A percentile compares a stretch with the other conserved stretches of the same genome.
Conservation (phyloP, 164 flowering plant species). For the Stephania yunnanensis region DNA sequence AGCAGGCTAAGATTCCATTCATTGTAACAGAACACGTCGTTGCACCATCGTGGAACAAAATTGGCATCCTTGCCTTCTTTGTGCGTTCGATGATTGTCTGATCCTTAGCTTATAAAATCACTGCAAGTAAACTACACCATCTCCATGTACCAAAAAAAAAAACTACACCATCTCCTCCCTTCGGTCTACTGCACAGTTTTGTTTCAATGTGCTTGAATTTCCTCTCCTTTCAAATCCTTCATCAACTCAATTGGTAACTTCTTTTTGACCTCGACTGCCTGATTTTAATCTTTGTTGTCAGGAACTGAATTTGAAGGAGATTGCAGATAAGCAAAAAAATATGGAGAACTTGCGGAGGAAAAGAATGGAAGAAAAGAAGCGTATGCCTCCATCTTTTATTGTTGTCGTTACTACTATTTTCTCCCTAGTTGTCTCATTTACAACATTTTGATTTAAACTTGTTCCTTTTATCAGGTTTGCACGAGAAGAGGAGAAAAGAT, state of each 20-base stretch:
- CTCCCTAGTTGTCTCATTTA: background rate
- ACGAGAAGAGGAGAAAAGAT: constrained; percentile 55
- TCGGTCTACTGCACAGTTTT: background rate
- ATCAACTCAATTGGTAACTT: no score
- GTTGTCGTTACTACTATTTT: background rate
- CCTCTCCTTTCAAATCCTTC: background rate
- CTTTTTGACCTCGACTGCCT: background rate
- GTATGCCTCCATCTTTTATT: constrained; percentile 23
- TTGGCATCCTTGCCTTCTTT: no score
- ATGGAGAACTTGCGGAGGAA: constrained; percentile 34
- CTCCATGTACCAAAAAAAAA: no score
- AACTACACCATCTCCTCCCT: background rate
- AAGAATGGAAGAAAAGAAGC: constrained; percentile 63
- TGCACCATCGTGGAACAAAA: no score
- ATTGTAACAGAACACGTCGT: no score
- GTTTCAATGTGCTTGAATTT: background rate
- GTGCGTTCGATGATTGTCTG: no score
- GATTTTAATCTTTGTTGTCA: constrained; percentile 10
- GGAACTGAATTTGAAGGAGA: constrained; percentile 51
- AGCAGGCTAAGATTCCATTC: no score
- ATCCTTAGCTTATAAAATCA: no score
- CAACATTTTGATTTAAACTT: background rate
- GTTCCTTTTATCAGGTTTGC: constrained; percentile 34
- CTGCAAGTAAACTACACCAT: no score
- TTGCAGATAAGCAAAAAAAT: constrained; percentile 36